Conservation (phyloP, 306 rosid species). For the Trifolium pratense region DNA sequence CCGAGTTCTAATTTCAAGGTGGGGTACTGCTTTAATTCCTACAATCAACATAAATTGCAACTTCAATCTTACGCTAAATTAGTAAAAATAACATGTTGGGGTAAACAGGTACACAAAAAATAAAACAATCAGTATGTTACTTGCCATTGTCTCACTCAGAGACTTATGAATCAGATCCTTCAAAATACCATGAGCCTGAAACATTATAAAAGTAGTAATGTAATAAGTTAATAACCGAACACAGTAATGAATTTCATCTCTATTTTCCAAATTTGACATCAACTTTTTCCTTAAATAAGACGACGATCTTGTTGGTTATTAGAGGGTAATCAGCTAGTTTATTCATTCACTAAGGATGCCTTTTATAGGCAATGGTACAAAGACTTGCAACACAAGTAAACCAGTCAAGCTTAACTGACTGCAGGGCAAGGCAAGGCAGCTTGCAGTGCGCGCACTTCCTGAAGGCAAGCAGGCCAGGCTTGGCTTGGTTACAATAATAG, state of each 20-base stretch:
- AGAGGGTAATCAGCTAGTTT: no score
- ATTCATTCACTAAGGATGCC: no score
- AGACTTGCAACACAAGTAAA: no score
- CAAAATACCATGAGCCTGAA: conserved; percentile 83
- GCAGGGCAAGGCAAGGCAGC: no score
- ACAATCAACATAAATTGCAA: conserved; percentile 1
- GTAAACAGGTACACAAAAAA: conserved; percentile 21
- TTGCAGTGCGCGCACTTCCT: no score
- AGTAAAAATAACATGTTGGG: not conserved
- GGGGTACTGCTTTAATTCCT: conserved; percentile 96
- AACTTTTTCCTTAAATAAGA: conserved; percentile 2
- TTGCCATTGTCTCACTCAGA: conserved; percentile 28
- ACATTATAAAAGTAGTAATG: conserved; percentile 31
- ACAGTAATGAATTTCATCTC: not conserved
- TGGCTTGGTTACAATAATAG: no score
- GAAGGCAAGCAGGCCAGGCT: no score
- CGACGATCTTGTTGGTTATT: no score
- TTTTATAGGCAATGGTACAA: no score
- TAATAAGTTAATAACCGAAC: conserved; percentile 11
- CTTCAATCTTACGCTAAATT: not conserved
- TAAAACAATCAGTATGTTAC: conserved; percentile 18
- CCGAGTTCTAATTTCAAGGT: conserved; percentile 87
- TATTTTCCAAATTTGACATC: not conserved
- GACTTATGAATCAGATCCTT: conserved; percentile 92
- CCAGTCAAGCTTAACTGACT: no score